phyloP scores from a whole-genome alignment of 75 land plant species.

The Pinus tabuliformis region DNA sequence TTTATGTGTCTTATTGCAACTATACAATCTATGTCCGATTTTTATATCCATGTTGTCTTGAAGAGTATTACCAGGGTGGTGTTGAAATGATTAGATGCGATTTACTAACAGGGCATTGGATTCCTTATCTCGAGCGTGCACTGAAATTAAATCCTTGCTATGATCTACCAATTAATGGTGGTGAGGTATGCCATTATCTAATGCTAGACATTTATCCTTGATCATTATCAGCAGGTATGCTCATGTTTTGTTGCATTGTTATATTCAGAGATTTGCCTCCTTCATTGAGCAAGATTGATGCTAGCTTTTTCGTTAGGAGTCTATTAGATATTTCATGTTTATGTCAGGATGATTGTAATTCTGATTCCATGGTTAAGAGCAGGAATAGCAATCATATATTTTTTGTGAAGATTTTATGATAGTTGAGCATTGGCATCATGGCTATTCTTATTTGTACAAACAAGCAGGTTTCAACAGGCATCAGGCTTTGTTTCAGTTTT shows the following conservation, averaged over 20 bases:
- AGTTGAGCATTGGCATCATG: background rate
- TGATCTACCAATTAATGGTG: slow-evolving; percentile 86
- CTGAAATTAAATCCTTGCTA: slow-evolving; percentile 76
- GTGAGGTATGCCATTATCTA: slow-evolving; percentile 56
- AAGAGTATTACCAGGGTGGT: slow-evolving; percentile 88
- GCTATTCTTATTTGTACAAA: background rate
- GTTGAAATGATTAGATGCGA: slow-evolving; percentile 99
- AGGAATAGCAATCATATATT: slow-evolving; percentile 1
- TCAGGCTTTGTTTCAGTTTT: background rate
- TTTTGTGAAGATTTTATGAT: background rate
- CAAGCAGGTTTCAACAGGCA: background rate
- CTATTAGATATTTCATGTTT: background rate
- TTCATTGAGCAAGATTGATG: background rate
- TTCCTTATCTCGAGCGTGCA: slow-evolving; percentile 91
- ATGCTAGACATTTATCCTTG: background rate
- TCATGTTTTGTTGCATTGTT: background rate
- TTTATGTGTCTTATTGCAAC: background rate
- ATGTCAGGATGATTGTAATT: background rate
- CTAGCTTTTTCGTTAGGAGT: background rate
- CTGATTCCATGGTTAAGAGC: background rate
- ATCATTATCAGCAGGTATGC: background rate
- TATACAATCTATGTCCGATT: background rate
- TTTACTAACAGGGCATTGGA: slow-evolving; percentile 91
- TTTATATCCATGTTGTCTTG: slow-evolving; percentile 2
- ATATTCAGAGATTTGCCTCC: background rate